A percentile compares a stretch with the other conserved stretches of the same genome.
Conservation (phyloP, 2,329 filamentous ascomycete genomes). For the Cordyceps fumosorosea region DNA sequence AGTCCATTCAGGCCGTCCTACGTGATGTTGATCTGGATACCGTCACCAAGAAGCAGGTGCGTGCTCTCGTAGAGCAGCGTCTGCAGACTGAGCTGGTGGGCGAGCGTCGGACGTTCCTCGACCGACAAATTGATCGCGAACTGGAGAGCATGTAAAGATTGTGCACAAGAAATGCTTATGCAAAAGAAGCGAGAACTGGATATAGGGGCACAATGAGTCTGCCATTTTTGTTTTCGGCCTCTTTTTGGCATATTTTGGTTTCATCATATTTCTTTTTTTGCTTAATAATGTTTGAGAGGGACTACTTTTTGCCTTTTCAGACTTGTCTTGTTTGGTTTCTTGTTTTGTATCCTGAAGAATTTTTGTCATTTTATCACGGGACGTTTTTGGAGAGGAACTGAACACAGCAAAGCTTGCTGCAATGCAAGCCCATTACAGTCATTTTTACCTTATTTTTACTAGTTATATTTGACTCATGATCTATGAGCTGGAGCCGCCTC, state of each 20-base stretch:
- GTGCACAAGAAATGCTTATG: background rate
- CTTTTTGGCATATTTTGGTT: background rate
- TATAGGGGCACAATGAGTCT: conserved; percentile 1
- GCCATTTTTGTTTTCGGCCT: background rate
- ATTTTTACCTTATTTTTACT: background rate
- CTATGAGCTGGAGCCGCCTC: background rate
- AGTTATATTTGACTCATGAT: background rate
- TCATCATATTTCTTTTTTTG: background rate
- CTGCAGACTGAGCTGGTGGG: conserved; percentile 83
- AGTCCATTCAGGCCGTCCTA: conserved; percentile 77
- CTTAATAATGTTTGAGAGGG: conserved; percentile 4
- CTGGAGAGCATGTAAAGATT: conserved; percentile 76
- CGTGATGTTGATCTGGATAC: conserved; percentile 86
- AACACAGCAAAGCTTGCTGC: background rate
- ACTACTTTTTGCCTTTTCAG: background rate
- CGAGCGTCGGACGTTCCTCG: conserved; percentile 82
- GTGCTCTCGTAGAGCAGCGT: conserved; percentile 85
- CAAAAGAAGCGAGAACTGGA: background rate
- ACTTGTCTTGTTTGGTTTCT: background rate
- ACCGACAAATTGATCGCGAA: conserved; percentile 87
- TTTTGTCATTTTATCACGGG: background rate
- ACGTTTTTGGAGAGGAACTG: background rate
- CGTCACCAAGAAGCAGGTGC: conserved; percentile 97
- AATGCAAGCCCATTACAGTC: background rate
- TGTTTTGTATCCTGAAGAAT: background rate